Conservation (phyloP, 331 rosid genomes). For the Rosa hybrid region DNA sequence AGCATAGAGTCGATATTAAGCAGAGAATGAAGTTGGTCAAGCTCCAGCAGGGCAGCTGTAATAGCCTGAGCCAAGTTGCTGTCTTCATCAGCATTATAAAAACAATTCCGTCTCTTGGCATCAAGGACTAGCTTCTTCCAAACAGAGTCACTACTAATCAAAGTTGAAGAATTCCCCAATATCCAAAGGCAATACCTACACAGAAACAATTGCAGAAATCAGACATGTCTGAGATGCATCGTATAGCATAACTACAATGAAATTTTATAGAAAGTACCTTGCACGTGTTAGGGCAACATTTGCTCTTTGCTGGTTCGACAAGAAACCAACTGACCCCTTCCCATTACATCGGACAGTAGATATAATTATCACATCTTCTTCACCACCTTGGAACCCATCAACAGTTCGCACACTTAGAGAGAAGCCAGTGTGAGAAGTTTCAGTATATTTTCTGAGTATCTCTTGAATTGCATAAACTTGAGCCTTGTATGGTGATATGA, state of each 20-base stretch:
- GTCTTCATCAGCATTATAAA: slow-evolving; percentile 47
- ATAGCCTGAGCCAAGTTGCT: slow-evolving; percentile 36
- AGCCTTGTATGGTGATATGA: slow-evolving; percentile 68
- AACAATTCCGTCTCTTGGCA: slow-evolving; percentile 44
- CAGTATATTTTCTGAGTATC: slow-evolving; percentile 31
- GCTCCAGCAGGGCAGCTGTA: slow-evolving; percentile 36
- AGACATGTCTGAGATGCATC: slow-evolving; percentile 3
- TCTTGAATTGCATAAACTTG: slow-evolving; percentile 54
- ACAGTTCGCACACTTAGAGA: slow-evolving; percentile 50
- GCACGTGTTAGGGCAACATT: slow-evolving; percentile 77
- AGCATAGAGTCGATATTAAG: slow-evolving; percentile 23
- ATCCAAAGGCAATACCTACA: slow-evolving; percentile 63
- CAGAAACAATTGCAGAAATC: neutral
- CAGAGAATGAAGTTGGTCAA: slow-evolving; percentile 37
- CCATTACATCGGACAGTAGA: slow-evolving; percentile 67
- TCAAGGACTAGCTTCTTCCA: slow-evolving; percentile 49
- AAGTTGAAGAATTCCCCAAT: slow-evolving; percentile 51
- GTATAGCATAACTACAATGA: neutral
- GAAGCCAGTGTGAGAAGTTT: slow-evolving; percentile 24
- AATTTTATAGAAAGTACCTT: slow-evolving; percentile 36
- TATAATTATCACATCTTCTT: slow-evolving; percentile 71
- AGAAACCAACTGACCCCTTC: slow-evolving; percentile 53
- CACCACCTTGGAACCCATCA: slow-evolving; percentile 81
- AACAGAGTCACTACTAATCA: slow-evolving; percentile 41
- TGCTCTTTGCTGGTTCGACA: slow-evolving; percentile 57